These are phyloP conservation scores for Volvox carteri DNA, from an alignment of 163 green algal species.

Conservation along the genomic window DNA sequence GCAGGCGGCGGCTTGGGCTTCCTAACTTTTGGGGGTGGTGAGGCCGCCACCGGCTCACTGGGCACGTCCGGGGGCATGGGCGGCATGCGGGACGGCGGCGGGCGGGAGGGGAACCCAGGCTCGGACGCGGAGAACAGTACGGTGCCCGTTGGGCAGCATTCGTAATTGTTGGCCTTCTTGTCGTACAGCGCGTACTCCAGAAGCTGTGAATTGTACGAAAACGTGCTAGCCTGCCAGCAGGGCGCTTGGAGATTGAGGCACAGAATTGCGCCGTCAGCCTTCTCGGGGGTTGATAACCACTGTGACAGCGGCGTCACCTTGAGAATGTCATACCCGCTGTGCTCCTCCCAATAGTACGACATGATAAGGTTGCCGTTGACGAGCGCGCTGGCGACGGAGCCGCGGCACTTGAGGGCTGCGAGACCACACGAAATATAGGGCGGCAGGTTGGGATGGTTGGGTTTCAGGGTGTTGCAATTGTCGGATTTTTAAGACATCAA, in stretches of 20 bases:
- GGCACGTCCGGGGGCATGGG: neutral
- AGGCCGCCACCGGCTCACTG: neutral
- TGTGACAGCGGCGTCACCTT: conserved; percentile 46
- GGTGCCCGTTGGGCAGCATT: conserved; percentile 37
- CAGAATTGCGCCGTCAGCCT: conserved; percentile 13
- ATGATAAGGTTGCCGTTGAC: conserved; percentile 44
- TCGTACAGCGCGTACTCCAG: conserved; percentile 50
- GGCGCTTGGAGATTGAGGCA: conserved; percentile 44
- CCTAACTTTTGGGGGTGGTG: neutral
- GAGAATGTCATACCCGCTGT: conserved; percentile 5
- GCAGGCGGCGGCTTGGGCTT: neutral
- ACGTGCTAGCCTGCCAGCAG: conserved; percentile 14
- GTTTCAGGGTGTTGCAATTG: neutral
- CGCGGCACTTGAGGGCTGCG: conserved; percentile 35
- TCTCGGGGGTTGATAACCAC: neutral
- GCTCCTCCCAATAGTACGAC: conserved; percentile 37
- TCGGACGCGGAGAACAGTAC: neutral
- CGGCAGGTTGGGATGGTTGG: neutral
- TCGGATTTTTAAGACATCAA: too few species aligned
- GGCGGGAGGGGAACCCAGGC: conserved; percentile 13
- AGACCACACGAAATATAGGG: neutral
- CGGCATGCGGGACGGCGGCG: conserved; percentile 15
- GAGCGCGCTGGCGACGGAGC: conserved; percentile 3
- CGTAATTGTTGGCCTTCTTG: conserved; percentile 42
- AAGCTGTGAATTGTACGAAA: neutral